These are phyloP conservation scores for Prunus mira DNA, from an alignment of 306 rosid genomes.

Conservation along the genomic window DNA sequence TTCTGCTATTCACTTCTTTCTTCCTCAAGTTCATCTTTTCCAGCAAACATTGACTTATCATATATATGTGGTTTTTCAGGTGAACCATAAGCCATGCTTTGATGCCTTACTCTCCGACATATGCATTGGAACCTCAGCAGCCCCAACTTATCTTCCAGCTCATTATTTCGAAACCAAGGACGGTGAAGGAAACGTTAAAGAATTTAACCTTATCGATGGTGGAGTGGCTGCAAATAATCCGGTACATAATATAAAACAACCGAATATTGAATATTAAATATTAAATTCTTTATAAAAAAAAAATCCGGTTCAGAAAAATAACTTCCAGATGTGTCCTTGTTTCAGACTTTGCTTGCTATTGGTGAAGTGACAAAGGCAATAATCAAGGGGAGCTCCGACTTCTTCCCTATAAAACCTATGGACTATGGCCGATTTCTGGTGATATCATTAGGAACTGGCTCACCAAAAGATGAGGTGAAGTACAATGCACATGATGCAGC, in stretches of 20 bases:
- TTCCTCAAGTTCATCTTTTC: not conserved
- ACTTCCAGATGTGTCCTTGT: not conserved
- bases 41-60: not conserved
- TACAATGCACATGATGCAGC: constrained; percentile 44
- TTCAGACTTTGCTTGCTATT: constrained; percentile 47
- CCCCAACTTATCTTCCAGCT: constrained; percentile 77
- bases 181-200: constrained; percentile 6
- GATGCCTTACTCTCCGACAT: constrained; percentile 49
- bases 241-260: constrained; percentile 21
- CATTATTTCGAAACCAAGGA: constrained; percentile 47
- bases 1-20: not conserved
- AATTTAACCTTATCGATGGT: constrained; percentile 61
- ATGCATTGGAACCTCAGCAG: constrained; percentile 70
- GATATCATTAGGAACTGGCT: constrained; percentile 60
- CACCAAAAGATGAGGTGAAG: constrained; percentile 39
- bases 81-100: constrained; percentile 21
- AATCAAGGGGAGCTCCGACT: constrained; percentile 6
- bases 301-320: not conserved
- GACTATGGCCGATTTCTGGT: constrained; percentile 42
- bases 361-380: constrained; percentile 48
- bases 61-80: constrained; percentile 17
- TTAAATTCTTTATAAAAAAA: too few relatives aligned
- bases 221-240: constrained; percentile 77
- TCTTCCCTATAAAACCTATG: constrained; percentile 28
- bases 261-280: not conserved